These are phyloP conservation scores for Tetrahymena elliotti DNA, from an alignment of 73 alveolate species.

Conservation along the genomic window DNA sequence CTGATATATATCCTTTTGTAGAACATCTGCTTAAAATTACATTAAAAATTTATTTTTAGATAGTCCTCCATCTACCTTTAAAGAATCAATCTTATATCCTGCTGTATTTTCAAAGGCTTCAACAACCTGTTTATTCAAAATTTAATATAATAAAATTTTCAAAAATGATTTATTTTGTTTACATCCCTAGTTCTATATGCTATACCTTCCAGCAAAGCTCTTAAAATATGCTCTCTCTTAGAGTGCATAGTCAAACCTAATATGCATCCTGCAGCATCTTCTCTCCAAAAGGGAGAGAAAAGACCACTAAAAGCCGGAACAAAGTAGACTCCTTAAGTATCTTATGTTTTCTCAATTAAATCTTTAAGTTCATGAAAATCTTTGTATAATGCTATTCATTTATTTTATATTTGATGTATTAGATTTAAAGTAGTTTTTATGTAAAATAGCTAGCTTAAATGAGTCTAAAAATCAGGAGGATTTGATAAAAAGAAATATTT, in stretches of 20 bases:
- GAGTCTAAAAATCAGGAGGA: no score
- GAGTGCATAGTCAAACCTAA: conserved; percentile 55
- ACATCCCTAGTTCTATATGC: conserved; percentile 62
- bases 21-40: conserved; percentile 44
- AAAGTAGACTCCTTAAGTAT: conserved; percentile 61
- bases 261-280: conserved; percentile 62
- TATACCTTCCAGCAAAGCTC: conserved; percentile 63
- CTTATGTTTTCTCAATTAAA: conserved; percentile 40
- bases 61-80: conserved; percentile 71
- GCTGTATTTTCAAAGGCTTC: conserved; percentile 40
- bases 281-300: conserved; percentile 73
- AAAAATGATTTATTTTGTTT: background rate
- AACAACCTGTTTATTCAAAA: background rate
- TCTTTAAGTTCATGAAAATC: conserved; percentile 24
- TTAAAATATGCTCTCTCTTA: conserved; percentile 53
- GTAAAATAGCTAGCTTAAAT: no score
- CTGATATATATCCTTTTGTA: background rate
- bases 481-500: no score
- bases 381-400: background rate
- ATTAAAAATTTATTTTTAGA: conserved; percentile 53
- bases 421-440: no score
- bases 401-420: no score
- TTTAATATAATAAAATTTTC: background rate
- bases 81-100: conserved; percentile 25
- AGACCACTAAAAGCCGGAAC: conserved; percentile 80